phyloP scores from a whole-genome alignment of 192 early-diverging fungal species.

The Phlyctochytrium bullatum region DNA sequence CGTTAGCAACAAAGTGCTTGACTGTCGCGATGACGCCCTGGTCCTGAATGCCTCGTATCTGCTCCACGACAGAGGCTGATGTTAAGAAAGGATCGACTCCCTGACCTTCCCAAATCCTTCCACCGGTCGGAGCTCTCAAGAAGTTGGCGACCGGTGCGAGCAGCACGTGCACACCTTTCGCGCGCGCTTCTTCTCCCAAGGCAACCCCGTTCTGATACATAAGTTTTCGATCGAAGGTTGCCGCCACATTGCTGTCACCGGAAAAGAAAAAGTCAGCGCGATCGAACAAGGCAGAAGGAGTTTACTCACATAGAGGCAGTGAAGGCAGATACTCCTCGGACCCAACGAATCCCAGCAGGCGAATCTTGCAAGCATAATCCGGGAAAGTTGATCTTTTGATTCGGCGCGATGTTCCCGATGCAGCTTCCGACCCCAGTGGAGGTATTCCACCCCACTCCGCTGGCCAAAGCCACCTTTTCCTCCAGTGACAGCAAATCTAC shows the following conservation, averaged over 20 bases:
- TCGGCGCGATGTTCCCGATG: constrained; percentile 6
- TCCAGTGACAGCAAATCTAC: neutral
- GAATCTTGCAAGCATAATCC: constrained; percentile 58
- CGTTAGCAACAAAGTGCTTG: constrained; percentile 39
- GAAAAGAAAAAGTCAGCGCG: too few relatives aligned
- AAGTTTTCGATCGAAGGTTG: constrained; percentile 54
- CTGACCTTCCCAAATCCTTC: constrained; percentile 37
- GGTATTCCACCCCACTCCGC: neutral
- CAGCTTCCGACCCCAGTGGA: neutral
- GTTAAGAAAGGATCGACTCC: constrained; percentile 28
- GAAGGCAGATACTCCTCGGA: constrained; percentile 41
- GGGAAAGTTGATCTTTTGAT: constrained; percentile 34
- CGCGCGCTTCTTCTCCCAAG: constrained; percentile 54
- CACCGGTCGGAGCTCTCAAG: constrained; percentile 32
- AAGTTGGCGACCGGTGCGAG: constrained; percentile 52
- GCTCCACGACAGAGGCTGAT: constrained; percentile 8
- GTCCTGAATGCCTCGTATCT: constrained; percentile 17
- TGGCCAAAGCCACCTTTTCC: neutral
- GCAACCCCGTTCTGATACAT: constrained; percentile 42
- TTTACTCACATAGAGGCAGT: constrained; percentile 21
- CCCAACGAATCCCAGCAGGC: constrained; percentile 49
- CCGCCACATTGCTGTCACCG: constrained; percentile 50
- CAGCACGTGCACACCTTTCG: constrained; percentile 50
- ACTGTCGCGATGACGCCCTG: constrained; percentile 30
- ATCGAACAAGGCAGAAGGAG: too few relatives aligned